These are phyloP conservation scores for Hyaloperonospora brassicae DNA, from an alignment of 352 stramenopile species.

Conservation along the genomic window DNA sequence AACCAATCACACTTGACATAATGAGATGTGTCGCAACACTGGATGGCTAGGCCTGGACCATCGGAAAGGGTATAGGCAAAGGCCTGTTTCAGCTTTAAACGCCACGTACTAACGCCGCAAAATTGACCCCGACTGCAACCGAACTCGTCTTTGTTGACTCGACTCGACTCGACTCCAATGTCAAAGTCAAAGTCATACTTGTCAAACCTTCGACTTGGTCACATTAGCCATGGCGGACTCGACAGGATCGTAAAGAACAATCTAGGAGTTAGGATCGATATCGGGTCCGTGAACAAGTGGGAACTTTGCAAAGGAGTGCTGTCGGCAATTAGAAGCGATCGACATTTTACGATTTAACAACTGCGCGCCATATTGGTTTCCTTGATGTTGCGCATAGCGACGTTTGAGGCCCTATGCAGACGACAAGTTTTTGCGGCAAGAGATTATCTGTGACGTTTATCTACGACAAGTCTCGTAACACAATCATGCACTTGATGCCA, in stretches of 20 bases:
- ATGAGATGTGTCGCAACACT: background rate
- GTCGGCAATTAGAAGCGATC: background rate
- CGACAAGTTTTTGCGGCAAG: background rate
- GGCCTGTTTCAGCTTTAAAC: background rate
- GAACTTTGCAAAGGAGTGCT: background rate
- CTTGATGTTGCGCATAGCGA: background rate
- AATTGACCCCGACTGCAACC: background rate
- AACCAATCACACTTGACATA: background rate
- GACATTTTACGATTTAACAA: background rate
- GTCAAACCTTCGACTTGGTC: background rate
- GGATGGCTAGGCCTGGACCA: background rate
- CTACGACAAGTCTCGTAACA: conserved; percentile 12
- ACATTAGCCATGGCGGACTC: conserved; percentile 1
- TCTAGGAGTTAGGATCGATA: background rate
- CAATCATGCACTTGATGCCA: conserved; percentile 11
- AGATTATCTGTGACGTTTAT: conserved; percentile 1
- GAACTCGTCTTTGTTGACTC: background rate
- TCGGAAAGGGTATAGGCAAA: background rate
- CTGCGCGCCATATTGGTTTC: background rate
- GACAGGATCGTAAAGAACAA: conserved; percentile 2
- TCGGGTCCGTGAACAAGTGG: background rate
- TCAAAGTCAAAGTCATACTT: conserved; percentile 1
- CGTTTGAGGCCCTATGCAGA: background rate
- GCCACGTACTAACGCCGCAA: background rate
- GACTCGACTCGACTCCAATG: no score